phyloP scores from a whole-genome alignment of 169 alveolate species.

The Plasmodium gallinaceum region DNA sequence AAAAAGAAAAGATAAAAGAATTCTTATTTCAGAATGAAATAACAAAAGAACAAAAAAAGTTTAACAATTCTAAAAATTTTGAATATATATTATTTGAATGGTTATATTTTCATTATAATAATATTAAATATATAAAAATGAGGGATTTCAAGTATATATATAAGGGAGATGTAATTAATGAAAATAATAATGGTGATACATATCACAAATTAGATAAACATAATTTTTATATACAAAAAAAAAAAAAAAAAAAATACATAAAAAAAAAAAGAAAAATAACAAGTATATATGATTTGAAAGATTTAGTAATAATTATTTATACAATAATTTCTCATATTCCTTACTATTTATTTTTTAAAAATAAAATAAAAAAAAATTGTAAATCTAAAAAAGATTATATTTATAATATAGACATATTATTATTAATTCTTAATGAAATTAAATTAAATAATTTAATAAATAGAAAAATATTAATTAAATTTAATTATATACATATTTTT shows the following conservation, averaged over 20 bases:
- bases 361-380: slow-evolving; percentile 49
- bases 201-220: background rate
- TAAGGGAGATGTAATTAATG: background rate
- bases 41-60: background rate
- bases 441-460: slow-evolving; percentile 44
- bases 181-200: background rate
- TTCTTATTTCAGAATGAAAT: background rate
- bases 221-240: slow-evolving; percentile 27
- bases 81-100: slow-evolving; percentile 65
- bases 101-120: slow-evolving; percentile 72
- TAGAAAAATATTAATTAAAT: slow-evolving; percentile 36
- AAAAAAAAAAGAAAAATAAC: slow-evolving; percentile 36
- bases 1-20: background rate
- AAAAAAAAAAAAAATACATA: slow-evolving; percentile 4
- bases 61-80: slow-evolving; percentile 9
- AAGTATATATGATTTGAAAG: slow-evolving; percentile 42
- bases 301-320: slow-evolving; percentile 54
- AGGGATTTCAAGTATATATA: slow-evolving; percentile 18
- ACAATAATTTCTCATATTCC: slow-evolving; percentile 75
- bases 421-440: slow-evolving; percentile 42
- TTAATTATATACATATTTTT: slow-evolving; percentile 62
- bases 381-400: slow-evolving; percentile 42
- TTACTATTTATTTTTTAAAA: slow-evolving; percentile 67
- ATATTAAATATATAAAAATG: slow-evolving; percentile 33
- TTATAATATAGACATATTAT: slow-evolving; percentile 28